phyloP scores from a whole-genome alignment of 345 rosid genomes.

The Kernera saxatilis region DNA sequence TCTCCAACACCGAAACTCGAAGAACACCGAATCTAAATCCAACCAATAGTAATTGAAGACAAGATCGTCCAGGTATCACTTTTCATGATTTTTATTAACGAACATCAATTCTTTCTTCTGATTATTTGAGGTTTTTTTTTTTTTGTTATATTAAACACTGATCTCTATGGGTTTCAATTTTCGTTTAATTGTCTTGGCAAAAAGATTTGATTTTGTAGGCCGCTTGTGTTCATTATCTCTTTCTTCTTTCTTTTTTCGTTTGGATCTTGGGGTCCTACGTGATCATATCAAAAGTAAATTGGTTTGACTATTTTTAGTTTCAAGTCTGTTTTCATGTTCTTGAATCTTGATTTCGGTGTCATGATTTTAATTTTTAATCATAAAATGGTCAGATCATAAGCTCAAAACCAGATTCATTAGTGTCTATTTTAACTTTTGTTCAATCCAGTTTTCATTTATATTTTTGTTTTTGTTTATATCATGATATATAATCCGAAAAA shows the following conservation, averaged over 20 bases:
- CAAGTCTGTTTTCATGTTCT: background rate
- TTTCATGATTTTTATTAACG: background rate
- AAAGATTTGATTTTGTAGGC: background rate
- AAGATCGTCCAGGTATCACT: constrained; percentile 19
- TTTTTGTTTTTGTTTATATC: background rate
- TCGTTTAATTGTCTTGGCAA: background rate
- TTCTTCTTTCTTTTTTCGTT: background rate
- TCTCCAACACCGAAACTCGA: constrained; percentile 7
- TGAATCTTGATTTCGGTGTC: background rate
- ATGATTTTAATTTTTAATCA: background rate
- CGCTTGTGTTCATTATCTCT: background rate
- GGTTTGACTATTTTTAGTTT: constrained; percentile 9
- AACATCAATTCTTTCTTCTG: background rate
- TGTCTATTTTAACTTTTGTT: background rate
- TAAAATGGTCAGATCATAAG: background rate
- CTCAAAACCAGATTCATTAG: background rate
- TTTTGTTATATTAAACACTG: background rate
- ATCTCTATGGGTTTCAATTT: background rate
- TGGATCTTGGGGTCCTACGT: constrained; percentile 2
- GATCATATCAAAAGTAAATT: constrained; percentile 4
- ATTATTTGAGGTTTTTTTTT: background rate
- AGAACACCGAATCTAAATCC: constrained; percentile 14
- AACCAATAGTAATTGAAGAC: constrained; percentile 9
- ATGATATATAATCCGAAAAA: background rate
- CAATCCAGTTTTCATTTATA: background rate